Evolutionary conservation across 345 rosid genomes (phyloP).

Genomic region (Salix brachista): DNA sequence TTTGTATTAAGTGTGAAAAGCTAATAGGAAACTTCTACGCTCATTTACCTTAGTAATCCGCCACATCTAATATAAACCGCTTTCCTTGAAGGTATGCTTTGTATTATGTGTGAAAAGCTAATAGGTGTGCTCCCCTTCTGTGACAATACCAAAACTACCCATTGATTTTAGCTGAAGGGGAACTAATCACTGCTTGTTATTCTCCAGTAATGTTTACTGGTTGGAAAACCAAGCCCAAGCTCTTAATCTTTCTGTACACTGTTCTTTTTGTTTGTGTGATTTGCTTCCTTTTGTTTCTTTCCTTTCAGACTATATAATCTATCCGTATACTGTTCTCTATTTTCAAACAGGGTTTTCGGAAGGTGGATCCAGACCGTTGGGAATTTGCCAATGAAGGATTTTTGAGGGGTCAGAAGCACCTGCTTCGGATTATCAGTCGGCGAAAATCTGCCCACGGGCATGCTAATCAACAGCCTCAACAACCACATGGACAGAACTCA

Average conservation of each 20-base stretch:
- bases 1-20: background rate
- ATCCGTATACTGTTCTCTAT: background rate
- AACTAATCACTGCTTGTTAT: background rate
- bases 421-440: conserved; percentile 66
- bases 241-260: too few species aligned
- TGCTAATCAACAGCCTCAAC: conserved; percentile 58
- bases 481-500: conserved; percentile 58
- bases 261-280: background rate
- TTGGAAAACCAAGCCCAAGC: background rate
- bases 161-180: background rate
- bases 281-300: background rate
- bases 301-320: background rate
- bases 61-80: background rate
- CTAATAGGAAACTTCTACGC: background rate
- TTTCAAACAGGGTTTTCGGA: conserved; percentile 78
- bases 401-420: conserved; percentile 86
- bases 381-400: conserved; percentile 96
- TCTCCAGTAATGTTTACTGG: background rate
- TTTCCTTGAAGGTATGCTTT: background rate
- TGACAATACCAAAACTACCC: background rate
- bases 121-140: background rate
- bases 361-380: conserved; percentile 98
- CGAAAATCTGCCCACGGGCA: conserved; percentile 85
- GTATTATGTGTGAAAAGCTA: background rate
- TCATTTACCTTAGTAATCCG: background rate